Evolutionary conservation across 768 basidiomycete species (phyloP).

Genomic region (Pholiota molesta): DNA sequence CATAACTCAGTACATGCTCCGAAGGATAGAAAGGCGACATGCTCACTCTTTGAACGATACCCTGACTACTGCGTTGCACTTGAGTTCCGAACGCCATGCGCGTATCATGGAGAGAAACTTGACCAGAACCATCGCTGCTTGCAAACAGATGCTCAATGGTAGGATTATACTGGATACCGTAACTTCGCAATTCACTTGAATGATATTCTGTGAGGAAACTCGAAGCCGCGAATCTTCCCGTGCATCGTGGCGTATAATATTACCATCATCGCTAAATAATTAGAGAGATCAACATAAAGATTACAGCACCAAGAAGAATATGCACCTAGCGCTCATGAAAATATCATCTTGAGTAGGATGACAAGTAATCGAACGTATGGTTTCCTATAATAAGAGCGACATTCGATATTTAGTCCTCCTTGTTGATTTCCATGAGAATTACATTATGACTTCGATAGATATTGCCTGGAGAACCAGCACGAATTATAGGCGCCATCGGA

Average conservation of each 20-base stretch:
- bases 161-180: constrained; percentile 72
- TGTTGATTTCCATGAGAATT: constrained; percentile 7
- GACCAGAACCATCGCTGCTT: constrained; percentile 61
- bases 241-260: constrained; percentile 62
- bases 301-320: constrained; percentile 13
- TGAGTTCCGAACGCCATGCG: constrained; percentile 74
- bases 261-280: constrained; percentile 66
- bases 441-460: constrained; percentile 25
- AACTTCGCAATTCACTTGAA: constrained; percentile 59
- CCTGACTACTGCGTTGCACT: constrained; percentile 44
- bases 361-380: constrained; percentile 63
- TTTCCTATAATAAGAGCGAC: constrained; percentile 46
- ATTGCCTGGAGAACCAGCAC: constrained; percentile 25
- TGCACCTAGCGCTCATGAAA: constrained; percentile 70
- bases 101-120: constrained; percentile 67
- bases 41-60: constrained; percentile 58
- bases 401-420: not conserved
- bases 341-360: constrained; percentile 72
- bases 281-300: not conserved
- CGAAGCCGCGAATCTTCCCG: constrained; percentile 33
- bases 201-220: constrained; percentile 46
- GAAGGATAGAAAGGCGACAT: not conserved
- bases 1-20: not conserved
- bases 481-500: constrained; percentile 13
- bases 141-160: constrained; percentile 68